Conservation (phyloP, 148 eudicot species). For the Rhododendron ferrugineum region DNA sequence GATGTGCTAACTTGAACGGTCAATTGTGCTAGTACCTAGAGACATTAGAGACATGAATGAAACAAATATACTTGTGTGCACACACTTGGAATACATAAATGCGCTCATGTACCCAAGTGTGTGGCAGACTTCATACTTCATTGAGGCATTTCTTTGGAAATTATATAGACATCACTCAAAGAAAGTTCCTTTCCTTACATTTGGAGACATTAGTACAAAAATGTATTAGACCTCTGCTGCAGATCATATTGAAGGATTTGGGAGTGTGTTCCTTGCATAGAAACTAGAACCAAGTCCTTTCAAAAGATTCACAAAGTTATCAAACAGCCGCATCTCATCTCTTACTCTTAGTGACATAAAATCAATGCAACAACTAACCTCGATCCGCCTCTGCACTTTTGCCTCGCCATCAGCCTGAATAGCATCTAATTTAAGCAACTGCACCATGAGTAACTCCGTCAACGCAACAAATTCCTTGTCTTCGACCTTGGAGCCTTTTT, state of each 20-base stretch:
- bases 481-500: constrained; percentile 6
- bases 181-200: not conserved
- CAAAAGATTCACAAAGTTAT: not conserved
- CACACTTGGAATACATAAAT: not conserved
- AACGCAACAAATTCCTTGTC: constrained; percentile 22
- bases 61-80: not conserved
- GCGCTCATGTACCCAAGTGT: not conserved
- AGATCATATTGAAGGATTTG: not conserved
- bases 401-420: constrained; percentile 57
- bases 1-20: not conserved
- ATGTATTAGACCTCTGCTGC: not conserved
- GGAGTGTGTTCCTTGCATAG: not conserved
- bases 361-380: constrained; percentile 34
- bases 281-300: not conserved
- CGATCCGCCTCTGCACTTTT: constrained; percentile 36
- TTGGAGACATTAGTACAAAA: not conserved
- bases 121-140: not conserved
- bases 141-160: not conserved
- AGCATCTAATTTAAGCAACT: constrained; percentile 48
- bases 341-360: not conserved
- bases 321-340: not conserved
- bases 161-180: not conserved
- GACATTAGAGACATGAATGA: not conserved
- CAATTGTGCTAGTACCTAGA: not conserved
- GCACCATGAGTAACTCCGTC: constrained; percentile 51